These are phyloP conservation scores for Botrytis elliptica DNA, from an alignment of 2,329 filamentous ascomycete genomes.

Conservation along the genomic window DNA sequence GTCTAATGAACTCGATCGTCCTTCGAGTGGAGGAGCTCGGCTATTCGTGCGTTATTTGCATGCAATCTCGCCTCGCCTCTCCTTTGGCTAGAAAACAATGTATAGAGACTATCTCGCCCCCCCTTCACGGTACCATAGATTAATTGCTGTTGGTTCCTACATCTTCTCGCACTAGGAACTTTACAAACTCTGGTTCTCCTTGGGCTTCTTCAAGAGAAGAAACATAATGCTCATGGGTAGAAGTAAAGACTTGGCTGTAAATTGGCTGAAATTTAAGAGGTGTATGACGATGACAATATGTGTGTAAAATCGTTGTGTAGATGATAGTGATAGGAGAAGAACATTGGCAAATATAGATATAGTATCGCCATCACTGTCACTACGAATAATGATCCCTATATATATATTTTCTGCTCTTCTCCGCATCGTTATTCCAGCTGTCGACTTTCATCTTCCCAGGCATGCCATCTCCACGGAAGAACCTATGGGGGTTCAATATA, in stretches of 20 bases:
- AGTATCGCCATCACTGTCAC: background rate
- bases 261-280: background rate
- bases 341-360: background rate
- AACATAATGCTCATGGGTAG: no score
- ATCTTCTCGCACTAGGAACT: background rate
- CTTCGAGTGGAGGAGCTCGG: constrained; percentile 2
- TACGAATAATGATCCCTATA: background rate
- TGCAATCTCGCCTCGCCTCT: background rate
- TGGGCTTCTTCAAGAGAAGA: background rate
- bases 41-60: background rate
- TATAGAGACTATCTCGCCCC: background rate
- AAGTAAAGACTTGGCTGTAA: background rate
- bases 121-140: background rate
- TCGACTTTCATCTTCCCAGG: background rate
- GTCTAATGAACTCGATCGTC: background rate
- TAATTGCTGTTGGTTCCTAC: background rate
- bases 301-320: background rate
- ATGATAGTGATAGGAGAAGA: background rate
- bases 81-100: background rate
- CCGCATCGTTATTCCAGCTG: background rate
- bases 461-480: background rate
- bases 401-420: background rate
- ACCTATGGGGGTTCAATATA: background rate
- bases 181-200: no score
- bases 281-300: background rate